Conservation (phyloP, 768 basidiomycete genomes). For the Sarcodon sp. region DNA sequence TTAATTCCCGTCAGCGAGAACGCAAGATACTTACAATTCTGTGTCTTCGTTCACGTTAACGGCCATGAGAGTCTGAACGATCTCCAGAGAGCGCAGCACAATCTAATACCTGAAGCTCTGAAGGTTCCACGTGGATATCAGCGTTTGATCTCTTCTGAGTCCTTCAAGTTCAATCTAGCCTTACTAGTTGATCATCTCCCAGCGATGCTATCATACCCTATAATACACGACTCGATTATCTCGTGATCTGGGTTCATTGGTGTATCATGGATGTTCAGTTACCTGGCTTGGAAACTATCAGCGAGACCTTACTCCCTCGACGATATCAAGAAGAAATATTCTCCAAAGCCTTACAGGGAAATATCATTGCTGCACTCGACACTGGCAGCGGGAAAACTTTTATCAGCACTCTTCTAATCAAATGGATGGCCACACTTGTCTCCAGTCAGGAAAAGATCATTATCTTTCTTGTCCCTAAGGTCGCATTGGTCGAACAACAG, state of each 20-base stretch:
- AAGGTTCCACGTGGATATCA: neutral
- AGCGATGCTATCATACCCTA: too few relatives aligned
- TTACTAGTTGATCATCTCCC: too few relatives aligned
- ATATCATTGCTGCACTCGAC: constrained; percentile 46
- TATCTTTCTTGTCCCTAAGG: constrained; percentile 78
- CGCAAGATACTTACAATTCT: constrained; percentile 63
- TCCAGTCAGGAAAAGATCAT: constrained; percentile 41
- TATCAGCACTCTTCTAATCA: constrained; percentile 53
- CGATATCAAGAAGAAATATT: constrained; percentile 48
- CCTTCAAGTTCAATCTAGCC: too few relatives aligned
- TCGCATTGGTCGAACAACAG: constrained; percentile 79
- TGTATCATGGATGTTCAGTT: neutral
- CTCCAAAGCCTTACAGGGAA: constrained; percentile 31
- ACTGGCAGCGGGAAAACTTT: constrained; percentile 53
- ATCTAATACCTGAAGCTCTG: neutral
- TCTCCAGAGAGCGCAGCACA: neutral
- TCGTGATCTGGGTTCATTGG: neutral
- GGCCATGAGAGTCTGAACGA: constrained; percentile 27
- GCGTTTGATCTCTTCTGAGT: neutral
- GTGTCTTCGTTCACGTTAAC: constrained; percentile 87
- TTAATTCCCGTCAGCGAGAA: constrained; percentile 1
- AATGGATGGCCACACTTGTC: constrained; percentile 52
- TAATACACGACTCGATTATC: too few relatives aligned
- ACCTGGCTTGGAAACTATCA: constrained; percentile 12
- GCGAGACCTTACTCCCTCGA: constrained; percentile 29